Evolutionary conservation across 345 rosid species (phyloP).

Genomic region (Acer saccharum): DNA sequence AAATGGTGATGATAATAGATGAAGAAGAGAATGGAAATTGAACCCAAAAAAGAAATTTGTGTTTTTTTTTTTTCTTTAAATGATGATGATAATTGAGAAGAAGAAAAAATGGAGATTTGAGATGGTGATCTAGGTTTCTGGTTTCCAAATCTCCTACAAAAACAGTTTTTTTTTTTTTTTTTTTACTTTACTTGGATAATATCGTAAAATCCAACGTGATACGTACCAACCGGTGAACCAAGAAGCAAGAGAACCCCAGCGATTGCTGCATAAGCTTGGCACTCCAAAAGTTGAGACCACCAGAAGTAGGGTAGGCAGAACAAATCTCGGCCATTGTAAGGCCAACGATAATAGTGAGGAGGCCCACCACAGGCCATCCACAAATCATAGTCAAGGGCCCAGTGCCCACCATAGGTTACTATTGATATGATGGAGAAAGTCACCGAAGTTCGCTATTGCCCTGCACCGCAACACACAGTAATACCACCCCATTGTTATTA

Average conservation of each 20-base stretch:
- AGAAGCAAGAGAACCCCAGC: slow-evolving; percentile 60
- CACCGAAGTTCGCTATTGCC: slow-evolving; percentile 51
- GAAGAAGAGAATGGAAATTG: too few relatives aligned
- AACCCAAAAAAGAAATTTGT: too few relatives aligned
- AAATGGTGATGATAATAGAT: too few relatives aligned
- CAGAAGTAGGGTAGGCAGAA: slow-evolving; percentile 59
- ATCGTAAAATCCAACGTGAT: too few relatives aligned
- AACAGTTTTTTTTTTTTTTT: too few relatives aligned
- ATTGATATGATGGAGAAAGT: slow-evolving; percentile 53
- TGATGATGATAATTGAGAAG: too few relatives aligned
- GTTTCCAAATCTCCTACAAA: too few relatives aligned
- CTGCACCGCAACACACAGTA: slow-evolving; percentile 19
- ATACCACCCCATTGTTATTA: neutral
- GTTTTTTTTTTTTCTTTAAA: too few relatives aligned
- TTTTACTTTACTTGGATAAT: too few relatives aligned
- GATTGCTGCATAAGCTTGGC: slow-evolving; percentile 46
- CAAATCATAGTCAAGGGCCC: slow-evolving; percentile 52
- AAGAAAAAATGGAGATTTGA: too few relatives aligned
- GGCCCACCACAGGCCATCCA: slow-evolving; percentile 57
- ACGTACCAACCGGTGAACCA: slow-evolving; percentile 74
- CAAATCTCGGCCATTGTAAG: slow-evolving; percentile 68
- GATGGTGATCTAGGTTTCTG: too few relatives aligned
- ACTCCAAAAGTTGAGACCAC: slow-evolving; percentile 66
- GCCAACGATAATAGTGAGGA: slow-evolving; percentile 41
- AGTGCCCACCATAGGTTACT: slow-evolving; percentile 55